Conservation (phyloP, 305 asterid species). For the Fraxinus latifolia region DNA sequence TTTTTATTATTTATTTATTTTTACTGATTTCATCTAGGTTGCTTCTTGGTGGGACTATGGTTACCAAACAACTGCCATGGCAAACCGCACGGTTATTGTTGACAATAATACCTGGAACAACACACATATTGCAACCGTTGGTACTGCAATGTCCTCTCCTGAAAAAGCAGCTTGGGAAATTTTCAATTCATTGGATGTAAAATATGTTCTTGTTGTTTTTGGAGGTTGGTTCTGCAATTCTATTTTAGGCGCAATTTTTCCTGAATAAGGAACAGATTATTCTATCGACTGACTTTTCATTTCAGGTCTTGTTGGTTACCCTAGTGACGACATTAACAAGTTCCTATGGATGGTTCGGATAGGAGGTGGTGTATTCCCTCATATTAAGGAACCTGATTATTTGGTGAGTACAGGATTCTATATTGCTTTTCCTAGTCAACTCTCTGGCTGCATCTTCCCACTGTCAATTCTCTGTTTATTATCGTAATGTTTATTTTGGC, state of each 20-base stretch:
- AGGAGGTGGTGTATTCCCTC: constrained; percentile 99
- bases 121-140: constrained; percentile 98
- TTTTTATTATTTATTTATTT: not conserved
- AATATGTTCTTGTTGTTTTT: constrained; percentile 95
- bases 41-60: constrained; percentile 99
- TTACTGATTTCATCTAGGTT: constrained; percentile 53
- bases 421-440: not conserved
- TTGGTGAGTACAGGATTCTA: constrained; percentile 50
- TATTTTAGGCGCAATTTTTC: constrained; percentile 5
- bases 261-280: not conserved
- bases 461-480: not conserved
- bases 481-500: not conserved
- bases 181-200: constrained; percentile 89
- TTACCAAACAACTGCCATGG: constrained; percentile 99
- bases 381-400: constrained; percentile 97
- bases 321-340: constrained; percentile 97
- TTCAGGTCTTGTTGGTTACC: constrained; percentile 96
- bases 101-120: constrained; percentile 99
- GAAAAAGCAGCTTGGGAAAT: constrained; percentile 99
- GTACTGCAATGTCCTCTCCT: constrained; percentile 99
- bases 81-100: constrained; percentile 96
- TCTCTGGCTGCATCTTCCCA: not conserved
- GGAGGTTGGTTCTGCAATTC: constrained; percentile 66
- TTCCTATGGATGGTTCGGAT: constrained; percentile 99
- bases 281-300: constrained; percentile 28